Conservation (phyloP, 768 basidiomycete species). For the Gloeopeniophorella convolvens region DNA sequence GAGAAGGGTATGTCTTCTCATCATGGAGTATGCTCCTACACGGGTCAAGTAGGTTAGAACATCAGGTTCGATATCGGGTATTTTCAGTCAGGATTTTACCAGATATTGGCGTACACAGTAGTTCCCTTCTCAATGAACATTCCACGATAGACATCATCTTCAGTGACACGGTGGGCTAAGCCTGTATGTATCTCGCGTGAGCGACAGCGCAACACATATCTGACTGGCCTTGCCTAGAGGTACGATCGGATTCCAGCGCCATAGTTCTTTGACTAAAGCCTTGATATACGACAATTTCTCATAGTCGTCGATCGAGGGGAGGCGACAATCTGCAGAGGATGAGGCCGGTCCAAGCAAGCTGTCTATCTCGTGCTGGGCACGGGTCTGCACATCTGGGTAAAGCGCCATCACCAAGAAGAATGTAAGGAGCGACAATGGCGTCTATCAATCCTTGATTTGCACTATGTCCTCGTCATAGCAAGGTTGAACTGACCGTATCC, state of each 20-base stretch:
- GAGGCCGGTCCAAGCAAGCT: neutral
- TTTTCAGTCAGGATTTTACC: constrained; percentile 11
- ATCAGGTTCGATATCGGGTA: neutral
- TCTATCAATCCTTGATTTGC: neutral
- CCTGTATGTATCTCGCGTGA: constrained; percentile 1
- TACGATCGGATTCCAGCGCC: neutral
- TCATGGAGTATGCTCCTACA: constrained; percentile 37
- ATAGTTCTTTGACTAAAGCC: neutral
- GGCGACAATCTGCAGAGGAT: neutral
- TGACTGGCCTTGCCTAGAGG: neutral
- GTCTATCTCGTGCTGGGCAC: neutral
- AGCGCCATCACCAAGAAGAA: neutral
- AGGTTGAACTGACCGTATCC: neutral
- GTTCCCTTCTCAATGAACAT: constrained; percentile 21
- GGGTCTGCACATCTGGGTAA: neutral
- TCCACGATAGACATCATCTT: constrained; percentile 24
- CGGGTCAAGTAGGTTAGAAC: neutral
- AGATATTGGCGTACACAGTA: constrained; percentile 5
- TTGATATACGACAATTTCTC: neutral
- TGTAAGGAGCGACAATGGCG: neutral
- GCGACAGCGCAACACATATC: neutral
- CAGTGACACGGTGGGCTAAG: constrained; percentile 20
- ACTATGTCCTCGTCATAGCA: too few relatives aligned
- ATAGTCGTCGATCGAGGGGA: neutral
- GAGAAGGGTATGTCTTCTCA: constrained; percentile 29